These are phyloP conservation scores for Lachancea fermentati DNA, from an alignment of 805 yeast genomes.

Conservation along the genomic window DNA sequence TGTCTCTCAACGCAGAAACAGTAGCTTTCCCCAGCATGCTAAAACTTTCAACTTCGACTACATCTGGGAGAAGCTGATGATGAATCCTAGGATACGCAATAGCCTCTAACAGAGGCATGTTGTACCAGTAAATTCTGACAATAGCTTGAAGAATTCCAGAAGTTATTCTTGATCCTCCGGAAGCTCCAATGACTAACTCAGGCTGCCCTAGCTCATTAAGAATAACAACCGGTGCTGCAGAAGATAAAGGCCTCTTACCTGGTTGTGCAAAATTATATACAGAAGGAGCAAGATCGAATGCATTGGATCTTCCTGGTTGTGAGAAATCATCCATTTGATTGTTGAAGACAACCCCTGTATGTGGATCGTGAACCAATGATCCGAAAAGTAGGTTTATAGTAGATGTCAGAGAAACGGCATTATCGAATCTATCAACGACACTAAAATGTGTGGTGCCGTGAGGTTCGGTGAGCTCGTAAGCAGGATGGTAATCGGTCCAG, in stretches of 20 bases:
- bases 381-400: constrained; percentile 86
- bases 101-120: constrained; percentile 55
- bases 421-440: constrained; percentile 64
- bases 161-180: constrained; percentile 87
- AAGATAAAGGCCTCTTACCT: constrained; percentile 75
- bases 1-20: constrained; percentile 31
- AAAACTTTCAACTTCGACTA: constrained; percentile 49
- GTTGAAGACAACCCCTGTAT: constrained; percentile 78
- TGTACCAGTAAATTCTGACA: constrained; percentile 55
- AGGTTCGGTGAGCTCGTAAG: constrained; percentile 69
- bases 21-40: constrained; percentile 41
- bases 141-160: constrained; percentile 82
- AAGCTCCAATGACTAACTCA: constrained; percentile 78
- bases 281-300: constrained; percentile 79
- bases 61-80: constrained; percentile 82
- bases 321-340: constrained; percentile 96
- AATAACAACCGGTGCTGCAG: constrained; percentile 72
- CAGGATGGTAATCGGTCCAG: constrained; percentile 76
- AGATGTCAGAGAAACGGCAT: constrained; percentile 83
- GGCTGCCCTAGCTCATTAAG: constrained; percentile 43
- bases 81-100: constrained; percentile 80
- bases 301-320: constrained; percentile 59
- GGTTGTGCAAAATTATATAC: constrained; percentile 72
- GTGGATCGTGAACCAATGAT: constrained; percentile 69
- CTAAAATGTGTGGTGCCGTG: constrained; percentile 90